Conservation (phyloP, 192 early-diverging fungal genomes). For the Umbelopsis sp. region DNA sequence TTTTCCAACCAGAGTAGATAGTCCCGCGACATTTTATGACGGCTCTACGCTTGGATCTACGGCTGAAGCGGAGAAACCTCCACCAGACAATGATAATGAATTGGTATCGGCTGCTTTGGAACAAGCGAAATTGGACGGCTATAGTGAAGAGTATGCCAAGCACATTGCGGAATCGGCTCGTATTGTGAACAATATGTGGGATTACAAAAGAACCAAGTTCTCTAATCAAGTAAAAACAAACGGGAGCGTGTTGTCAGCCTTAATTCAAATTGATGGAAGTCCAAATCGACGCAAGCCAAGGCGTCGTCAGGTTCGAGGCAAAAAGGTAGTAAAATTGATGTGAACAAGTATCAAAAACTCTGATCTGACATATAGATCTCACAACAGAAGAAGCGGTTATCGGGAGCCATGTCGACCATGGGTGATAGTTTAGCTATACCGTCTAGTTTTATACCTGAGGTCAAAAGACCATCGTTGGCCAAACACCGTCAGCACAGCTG, state of each 20-base stretch:
- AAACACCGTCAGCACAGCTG: neutral
- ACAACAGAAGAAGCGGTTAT: neutral
- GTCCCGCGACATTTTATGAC: neutral
- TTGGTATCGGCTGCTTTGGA: neutral
- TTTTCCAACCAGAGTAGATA: neutral
- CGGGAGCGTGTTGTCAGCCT: neutral
- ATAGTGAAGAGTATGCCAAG: slow-evolving; percentile 11
- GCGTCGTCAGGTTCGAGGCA: neutral
- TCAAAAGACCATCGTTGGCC: neutral
- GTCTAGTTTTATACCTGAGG: neutral
- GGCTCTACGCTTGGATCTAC: neutral
- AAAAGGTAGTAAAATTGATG: neutral
- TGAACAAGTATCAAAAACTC: neutral
- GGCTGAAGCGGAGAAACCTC: neutral
- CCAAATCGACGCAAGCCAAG: neutral
- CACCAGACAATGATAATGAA: neutral
- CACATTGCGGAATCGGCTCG: slow-evolving; percentile 13
- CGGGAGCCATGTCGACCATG: neutral
- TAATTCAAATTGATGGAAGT: neutral
- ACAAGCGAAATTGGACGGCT: slow-evolving; percentile 12
- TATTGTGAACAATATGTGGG: slow-evolving; percentile 10
- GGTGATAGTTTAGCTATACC: neutral
- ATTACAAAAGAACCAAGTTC: neutral
- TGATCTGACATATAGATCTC: neutral
- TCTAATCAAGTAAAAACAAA: neutral